Percentiles rank a stretch among this genome's conserved stretches.
phyloP scores from a whole-genome alignment of 148 eudicot genomes.

The Spergularia marina region DNA sequence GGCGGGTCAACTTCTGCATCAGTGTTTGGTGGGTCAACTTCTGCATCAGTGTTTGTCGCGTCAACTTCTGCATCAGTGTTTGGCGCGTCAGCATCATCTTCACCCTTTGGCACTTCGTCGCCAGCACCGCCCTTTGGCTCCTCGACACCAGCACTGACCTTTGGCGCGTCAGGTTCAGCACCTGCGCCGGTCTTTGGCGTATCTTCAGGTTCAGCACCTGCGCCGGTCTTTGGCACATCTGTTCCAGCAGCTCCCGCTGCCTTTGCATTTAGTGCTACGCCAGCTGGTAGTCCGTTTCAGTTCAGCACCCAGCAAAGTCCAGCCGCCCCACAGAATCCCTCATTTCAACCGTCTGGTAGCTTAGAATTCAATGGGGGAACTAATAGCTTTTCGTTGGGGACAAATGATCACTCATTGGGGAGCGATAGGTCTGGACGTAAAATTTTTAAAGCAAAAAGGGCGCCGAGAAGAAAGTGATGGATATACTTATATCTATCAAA shows the following conservation, averaged over 20 bases:
- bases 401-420: slow-evolving; percentile 34
- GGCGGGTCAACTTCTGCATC: too few relatives aligned
- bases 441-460: slow-evolving; percentile 43
- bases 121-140: slow-evolving; percentile 15
- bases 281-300: slow-evolving; percentile 51
- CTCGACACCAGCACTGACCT: too few relatives aligned
- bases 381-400: slow-evolving; percentile 82
- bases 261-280: slow-evolving; percentile 41
- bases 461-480: slow-evolving; percentile 42
- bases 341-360: slow-evolving; percentile 67
- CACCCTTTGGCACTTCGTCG: slow-evolving; percentile 37
- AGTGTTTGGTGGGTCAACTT: too few relatives aligned
- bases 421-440: slow-evolving; percentile 58
- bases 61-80: too few relatives aligned
- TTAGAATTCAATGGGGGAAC: slow-evolving; percentile 52
- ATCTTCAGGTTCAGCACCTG: too few relatives aligned
- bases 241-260: slow-evolving; percentile 36
- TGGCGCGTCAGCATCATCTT: neutral
- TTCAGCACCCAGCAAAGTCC: slow-evolving; percentile 69
- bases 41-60: too few relatives aligned
- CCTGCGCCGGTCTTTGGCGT: too few relatives aligned
- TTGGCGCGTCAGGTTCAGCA: too few relatives aligned
- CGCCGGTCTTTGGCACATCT: slow-evolving; percentile 44
- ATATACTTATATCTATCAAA: neutral
- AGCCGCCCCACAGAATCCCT: slow-evolving; percentile 39